These are phyloP conservation scores for Colletotrichum acutatum DNA, from an alignment of 2,329 filamentous ascomycete genomes.

Conservation along the genomic window DNA sequence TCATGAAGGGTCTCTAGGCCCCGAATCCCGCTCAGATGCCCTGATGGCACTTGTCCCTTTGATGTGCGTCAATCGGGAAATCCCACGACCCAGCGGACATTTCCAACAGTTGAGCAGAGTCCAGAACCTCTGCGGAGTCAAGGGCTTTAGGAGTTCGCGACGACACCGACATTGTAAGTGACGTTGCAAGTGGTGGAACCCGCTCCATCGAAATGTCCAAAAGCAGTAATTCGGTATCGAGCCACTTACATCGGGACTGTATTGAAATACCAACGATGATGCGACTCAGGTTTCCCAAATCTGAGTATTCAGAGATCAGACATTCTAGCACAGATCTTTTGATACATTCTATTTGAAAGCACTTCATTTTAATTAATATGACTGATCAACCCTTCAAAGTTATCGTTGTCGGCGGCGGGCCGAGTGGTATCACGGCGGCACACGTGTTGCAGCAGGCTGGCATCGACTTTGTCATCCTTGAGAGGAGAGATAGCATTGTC, in stretches of 20 bases:
- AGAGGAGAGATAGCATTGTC: constrained; percentile 40
- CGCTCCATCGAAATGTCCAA: not conserved
- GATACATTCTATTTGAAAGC: not conserved
- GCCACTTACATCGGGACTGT: not conserved
- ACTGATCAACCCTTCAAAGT: constrained; percentile 40
- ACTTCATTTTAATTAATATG: constrained; percentile 38
- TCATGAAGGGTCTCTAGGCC: not conserved
- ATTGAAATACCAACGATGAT: not conserved
- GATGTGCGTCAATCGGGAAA: not conserved
- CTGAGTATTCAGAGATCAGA: not conserved
- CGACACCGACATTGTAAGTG: not conserved
- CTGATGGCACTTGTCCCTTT: not conserved
- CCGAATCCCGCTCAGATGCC: not conserved
- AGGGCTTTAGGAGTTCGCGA: not conserved
- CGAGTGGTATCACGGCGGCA: constrained; percentile 43
- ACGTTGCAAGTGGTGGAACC: not conserved
- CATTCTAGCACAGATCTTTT: not conserved
- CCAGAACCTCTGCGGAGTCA: not conserved
- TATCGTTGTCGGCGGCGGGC: constrained; percentile 47
- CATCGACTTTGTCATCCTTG: constrained; percentile 49
- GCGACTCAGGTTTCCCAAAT: not conserved
- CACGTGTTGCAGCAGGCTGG: constrained; percentile 44
- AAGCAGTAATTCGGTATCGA: not conserved
- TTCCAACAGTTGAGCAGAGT: not conserved
- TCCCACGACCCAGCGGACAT: not conserved